phyloP scores from a whole-genome alignment of 148 eudicot species.

The Rhododendron ovatum region DNA sequence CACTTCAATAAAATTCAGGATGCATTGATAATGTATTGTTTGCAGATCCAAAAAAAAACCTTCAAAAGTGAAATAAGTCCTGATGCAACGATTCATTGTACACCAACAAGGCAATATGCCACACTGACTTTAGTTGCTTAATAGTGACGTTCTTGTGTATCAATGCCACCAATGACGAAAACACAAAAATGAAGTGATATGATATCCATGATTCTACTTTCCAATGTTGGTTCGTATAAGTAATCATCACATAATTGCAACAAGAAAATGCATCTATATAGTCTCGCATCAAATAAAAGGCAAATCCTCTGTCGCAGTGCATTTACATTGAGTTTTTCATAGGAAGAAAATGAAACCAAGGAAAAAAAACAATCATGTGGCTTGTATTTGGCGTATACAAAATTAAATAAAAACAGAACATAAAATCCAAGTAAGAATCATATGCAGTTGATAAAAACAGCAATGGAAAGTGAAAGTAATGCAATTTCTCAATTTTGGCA shows the following conservation, averaged over 20 bases:
- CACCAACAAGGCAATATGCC: neutral
- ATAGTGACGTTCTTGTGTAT: neutral
- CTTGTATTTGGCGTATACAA: neutral
- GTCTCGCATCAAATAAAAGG: neutral
- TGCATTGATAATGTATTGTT: neutral
- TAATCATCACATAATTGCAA: neutral
- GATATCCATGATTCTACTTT: neutral
- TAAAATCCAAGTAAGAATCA: neutral
- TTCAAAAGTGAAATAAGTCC: neutral
- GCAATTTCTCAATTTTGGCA: neutral
- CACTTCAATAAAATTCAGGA: neutral
- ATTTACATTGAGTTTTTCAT: neutral
- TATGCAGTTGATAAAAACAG: slow-evolving; percentile 4
- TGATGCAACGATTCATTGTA: neutral
- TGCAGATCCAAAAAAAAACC: neutral
- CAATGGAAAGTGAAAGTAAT: neutral
- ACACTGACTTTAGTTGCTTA: neutral
- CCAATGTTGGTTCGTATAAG: neutral
- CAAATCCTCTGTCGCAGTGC: neutral
- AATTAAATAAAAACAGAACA: neutral
- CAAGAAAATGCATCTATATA: neutral
- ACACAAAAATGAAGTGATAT: neutral
- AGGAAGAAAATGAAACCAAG: neutral
- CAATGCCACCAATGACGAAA: neutral
- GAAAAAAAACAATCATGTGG: neutral